Conservation (phyloP, 495 filamentous ascomycete species). For the Aspergillus indologenus region DNA sequence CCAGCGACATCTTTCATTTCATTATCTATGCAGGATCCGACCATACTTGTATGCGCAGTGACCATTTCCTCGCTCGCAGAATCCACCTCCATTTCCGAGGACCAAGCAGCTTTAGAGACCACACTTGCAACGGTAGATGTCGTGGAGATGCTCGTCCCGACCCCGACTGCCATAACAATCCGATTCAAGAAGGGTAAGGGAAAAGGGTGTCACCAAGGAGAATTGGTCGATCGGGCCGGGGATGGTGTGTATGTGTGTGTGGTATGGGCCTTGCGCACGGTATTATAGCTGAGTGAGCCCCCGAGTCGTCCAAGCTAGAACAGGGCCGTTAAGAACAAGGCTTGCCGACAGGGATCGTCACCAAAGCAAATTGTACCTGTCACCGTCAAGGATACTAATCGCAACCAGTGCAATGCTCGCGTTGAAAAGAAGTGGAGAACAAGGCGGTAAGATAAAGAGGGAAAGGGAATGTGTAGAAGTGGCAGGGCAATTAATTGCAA, state of each 20-base stretch:
- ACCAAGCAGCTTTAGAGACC: constrained; percentile 16
- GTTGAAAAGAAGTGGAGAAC: background rate
- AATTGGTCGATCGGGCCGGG: constrained; percentile 7
- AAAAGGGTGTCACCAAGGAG: constrained; percentile 3
- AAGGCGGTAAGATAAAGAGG: background rate
- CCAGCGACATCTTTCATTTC: constrained; percentile 7
- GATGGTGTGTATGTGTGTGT: background rate
- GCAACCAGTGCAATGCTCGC: constrained; percentile 1
- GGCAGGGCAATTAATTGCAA: background rate
- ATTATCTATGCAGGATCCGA: constrained; percentile 13
- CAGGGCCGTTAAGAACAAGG: background rate
- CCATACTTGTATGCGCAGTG: constrained; percentile 17
- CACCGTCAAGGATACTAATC: background rate
- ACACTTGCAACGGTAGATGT: constrained; percentile 10
- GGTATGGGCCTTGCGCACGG: background rate
- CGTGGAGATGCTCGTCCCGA: constrained; percentile 16
- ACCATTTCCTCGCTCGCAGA: constrained; percentile 21
- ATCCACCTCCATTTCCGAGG: constrained; percentile 36
- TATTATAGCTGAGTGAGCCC: background rate
- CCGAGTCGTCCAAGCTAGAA: background rate
- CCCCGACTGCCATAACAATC: constrained; percentile 28
- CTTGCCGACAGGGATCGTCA: constrained; percentile 1
- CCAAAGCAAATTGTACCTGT: background rate
- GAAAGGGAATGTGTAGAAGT: background rate
- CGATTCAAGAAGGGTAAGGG: background rate